Evolutionary conservation across 1,139 yeast species (phyloP).

Genomic region (Taphrina flavorubra): DNA sequence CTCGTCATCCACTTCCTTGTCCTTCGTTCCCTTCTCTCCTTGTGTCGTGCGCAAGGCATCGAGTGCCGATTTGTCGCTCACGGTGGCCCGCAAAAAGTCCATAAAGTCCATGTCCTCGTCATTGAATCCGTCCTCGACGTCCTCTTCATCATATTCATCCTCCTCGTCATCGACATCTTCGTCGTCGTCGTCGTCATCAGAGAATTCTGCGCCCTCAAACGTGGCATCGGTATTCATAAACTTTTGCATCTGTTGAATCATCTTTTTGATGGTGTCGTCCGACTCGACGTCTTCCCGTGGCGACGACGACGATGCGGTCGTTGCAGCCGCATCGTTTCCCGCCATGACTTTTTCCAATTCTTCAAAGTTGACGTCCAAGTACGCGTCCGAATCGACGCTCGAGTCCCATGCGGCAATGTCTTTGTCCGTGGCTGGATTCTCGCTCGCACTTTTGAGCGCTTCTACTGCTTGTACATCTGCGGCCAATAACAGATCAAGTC

Average conservation of each 20-base stretch:
- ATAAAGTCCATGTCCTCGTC: constrained; percentile 56
- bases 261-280: constrained; percentile 46
- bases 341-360: constrained; percentile 45
- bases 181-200: constrained; percentile 45
- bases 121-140: constrained; percentile 58
- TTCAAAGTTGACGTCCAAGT: constrained; percentile 47
- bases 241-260: constrained; percentile 48
- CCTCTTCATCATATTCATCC: constrained; percentile 51
- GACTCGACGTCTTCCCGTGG: constrained; percentile 41
- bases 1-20: constrained; percentile 26
- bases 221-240: constrained; percentile 51
- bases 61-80: constrained; percentile 56
- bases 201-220: constrained; percentile 47
- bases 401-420: constrained; percentile 47
- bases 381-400: constrained; percentile 48
- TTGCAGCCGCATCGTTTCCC: constrained; percentile 29
- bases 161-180: constrained; percentile 47
- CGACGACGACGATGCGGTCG: background rate
- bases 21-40: constrained; percentile 11
- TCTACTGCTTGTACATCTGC: background rate
- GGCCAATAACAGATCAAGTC: constrained; percentile 47
- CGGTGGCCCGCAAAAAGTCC: constrained; percentile 56
- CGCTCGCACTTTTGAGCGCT: background rate
- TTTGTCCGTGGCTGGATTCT: constrained; percentile 45
- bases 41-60: constrained; percentile 44